Evolutionary conservation across 352 stramenopile genomes (phyloP).

Genomic region (Globisporangium iwayamae): DNA sequence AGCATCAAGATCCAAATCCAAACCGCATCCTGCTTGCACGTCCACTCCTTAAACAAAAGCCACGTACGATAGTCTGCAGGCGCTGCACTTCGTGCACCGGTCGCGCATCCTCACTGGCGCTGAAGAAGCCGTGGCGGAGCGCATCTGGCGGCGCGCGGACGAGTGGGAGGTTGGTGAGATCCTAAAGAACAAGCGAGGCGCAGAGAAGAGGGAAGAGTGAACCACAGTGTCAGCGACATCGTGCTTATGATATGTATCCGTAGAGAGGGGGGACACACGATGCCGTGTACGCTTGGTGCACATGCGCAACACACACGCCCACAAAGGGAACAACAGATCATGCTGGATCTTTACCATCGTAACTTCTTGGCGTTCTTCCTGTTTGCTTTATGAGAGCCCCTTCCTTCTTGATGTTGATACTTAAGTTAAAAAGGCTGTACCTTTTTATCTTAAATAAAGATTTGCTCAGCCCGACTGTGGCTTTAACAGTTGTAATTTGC

Average conservation of each 20-base stretch:
- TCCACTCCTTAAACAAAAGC: too few relatives aligned
- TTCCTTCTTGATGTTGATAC: background rate
- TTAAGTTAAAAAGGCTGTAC: background rate
- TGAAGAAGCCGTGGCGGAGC: constrained; percentile 82
- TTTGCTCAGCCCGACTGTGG: too few relatives aligned
- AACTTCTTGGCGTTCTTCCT: constrained; percentile 4
- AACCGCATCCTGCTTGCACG: background rate
- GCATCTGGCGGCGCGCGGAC: constrained; percentile 79
- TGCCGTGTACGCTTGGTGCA: background rate
- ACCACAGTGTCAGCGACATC: background rate
- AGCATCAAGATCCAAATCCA: background rate
- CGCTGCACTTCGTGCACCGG: constrained; percentile 83
- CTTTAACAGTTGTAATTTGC: too few relatives aligned
- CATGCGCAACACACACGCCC: background rate
- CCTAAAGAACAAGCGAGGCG: constrained; percentile 26
- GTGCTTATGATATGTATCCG: too few relatives aligned
- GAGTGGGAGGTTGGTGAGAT: constrained; percentile 70
- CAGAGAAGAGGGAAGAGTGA: background rate
- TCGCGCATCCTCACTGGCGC: constrained; percentile 73
- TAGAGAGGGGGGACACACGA: background rate
- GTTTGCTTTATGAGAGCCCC: constrained; percentile 11
- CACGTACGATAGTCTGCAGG: constrained; percentile 67
- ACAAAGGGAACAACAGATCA: background rate
- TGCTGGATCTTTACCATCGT: constrained; percentile 8
- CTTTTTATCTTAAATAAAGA: background rate